Evolutionary conservation across 192 early-diverging fungal species (phyloP).

Genomic region (Backusella mclennaniae): DNA sequence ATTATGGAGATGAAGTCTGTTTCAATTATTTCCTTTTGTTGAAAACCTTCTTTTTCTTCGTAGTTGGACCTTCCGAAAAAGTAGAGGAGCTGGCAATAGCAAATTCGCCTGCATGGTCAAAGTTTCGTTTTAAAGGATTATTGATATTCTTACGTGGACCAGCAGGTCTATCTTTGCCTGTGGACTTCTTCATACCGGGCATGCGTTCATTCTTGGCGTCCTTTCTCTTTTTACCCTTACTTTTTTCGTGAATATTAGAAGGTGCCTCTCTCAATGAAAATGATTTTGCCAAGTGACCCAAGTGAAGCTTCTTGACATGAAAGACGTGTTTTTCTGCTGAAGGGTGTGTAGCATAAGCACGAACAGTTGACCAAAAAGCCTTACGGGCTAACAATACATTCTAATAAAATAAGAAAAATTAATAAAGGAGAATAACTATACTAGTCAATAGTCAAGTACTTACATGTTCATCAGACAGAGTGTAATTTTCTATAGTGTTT

Average conservation of each 20-base stretch:
- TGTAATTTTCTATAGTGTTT: conserved; percentile 67
- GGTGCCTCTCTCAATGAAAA: conserved; percentile 97
- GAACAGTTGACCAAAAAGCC: conserved; percentile 86
- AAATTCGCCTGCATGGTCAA: conserved; percentile 36
- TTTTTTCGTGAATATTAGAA: conserved; percentile 53
- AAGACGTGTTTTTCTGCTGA: conserved; percentile 87
- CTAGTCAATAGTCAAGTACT: not conserved
- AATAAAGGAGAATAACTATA: not conserved
- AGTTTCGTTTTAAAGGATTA: conserved; percentile 30
- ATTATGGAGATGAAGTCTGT: not conserved
- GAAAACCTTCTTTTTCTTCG: conserved; percentile 29
- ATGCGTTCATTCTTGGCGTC: conserved; percentile 33
- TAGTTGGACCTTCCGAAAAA: conserved; percentile 26
- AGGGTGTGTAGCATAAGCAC: conserved; percentile 92
- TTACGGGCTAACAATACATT: conserved; percentile 64
- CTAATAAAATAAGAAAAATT: conserved; percentile 10
- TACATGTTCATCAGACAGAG: conserved; percentile 63
- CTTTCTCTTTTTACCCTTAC: conserved; percentile 39
- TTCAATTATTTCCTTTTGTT: not conserved
- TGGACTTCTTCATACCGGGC: conserved; percentile 26
- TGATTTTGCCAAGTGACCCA: conserved; percentile 95
- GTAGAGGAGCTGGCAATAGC: conserved; percentile 28
- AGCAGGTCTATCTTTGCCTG: not conserved
- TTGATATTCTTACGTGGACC: conserved; percentile 15
- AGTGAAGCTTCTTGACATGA: conserved; percentile 91